Conservation (phyloP, 139 green algal species). For the Cymbomonas tetramitiformis region DNA sequence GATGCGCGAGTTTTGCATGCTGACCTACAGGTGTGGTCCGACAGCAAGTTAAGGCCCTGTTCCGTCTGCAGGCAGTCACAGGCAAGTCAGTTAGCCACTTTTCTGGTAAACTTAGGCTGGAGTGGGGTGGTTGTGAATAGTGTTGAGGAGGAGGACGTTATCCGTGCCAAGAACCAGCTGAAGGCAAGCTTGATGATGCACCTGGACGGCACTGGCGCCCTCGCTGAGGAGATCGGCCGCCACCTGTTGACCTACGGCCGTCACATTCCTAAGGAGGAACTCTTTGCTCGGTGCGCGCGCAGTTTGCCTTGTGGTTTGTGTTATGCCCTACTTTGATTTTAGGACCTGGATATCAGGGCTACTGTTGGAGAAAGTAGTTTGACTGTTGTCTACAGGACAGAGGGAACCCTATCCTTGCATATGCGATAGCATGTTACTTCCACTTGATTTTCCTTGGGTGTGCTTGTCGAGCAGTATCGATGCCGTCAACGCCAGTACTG, state of each 20-base stretch:
- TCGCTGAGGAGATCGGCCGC: constrained; percentile 85
- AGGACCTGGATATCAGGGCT: no score
- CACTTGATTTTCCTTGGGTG: no score
- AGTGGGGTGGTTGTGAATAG: no score
- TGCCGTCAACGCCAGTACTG: constrained; percentile 63
- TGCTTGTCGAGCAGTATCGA: no score
- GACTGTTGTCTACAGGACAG: no score
- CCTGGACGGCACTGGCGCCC: constrained; percentile 41
- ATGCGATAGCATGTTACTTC: neutral
- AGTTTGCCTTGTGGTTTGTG: no score
- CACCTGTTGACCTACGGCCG: constrained; percentile 87
- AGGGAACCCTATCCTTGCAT: no score
- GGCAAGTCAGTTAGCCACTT: no score
- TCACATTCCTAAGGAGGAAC: constrained; percentile 77
- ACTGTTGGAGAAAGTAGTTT: no score
- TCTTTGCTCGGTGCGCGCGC: constrained; percentile 79
- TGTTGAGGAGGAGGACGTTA: constrained; percentile 58
- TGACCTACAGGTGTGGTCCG: constrained; percentile 75
- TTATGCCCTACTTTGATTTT: neutral
- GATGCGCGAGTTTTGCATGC: constrained; percentile 51
- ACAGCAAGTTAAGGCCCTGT: no score
- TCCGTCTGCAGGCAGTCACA: no score
- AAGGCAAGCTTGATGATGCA: constrained; percentile 61
- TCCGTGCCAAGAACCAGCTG: constrained; percentile 81
- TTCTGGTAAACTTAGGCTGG: no score